Evolutionary conservation across 192 early-diverging fungal species (phyloP), one percentile per base, ranked within the genome.

Genomic region (Geranomyces michiganensis): DNA sequence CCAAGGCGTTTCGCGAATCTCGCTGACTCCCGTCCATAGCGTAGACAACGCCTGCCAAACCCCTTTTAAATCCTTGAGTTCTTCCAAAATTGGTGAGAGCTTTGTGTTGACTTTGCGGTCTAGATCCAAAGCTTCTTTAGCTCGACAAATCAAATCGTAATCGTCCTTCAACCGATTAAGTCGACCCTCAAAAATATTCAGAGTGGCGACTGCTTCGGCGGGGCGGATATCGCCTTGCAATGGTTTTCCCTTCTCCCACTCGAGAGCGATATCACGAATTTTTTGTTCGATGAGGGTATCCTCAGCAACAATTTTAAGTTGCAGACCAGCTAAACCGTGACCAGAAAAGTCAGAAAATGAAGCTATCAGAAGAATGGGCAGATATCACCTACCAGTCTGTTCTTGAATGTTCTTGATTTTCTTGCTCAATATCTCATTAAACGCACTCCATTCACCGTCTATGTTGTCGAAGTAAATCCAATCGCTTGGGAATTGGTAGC

Each of bases 401-500:
- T 97, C 93, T 69, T 96, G 92, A 70, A 99, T 96, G 46, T 89
- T 85, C 60, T 90, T 89, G 73, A 92, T 91, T 88, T 98, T 97
- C 75, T 91, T 86, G 58, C 81, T 82, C 41, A 98, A 74, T 64
- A 99, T 97, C 81, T 97, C 92, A 74, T 92, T 94, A 64, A 99
- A 96, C 2, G 96, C 92, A 74, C 91, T 92, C 94, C 96, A 98
- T 79, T 98, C 98, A 73, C 96, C 95, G 47, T 95, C 95, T 17
- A 98, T 85, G 70, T 97, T 93, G 61, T 97, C 98, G 36, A 93
- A 82, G 76, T 96, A 93, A 47, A 98, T 75, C 96, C 97, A 99
- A 74, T 99, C 95, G 36, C 68, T 76, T n/a, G 95, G 93, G 78
- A 96, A 97, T 76, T 92, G 90, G 82, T 87, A 99, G 47, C 97